Evolutionary conservation across 1,284 basidiomycete species (phyloP).

Genomic region (Entoloma clypeatum): DNA sequence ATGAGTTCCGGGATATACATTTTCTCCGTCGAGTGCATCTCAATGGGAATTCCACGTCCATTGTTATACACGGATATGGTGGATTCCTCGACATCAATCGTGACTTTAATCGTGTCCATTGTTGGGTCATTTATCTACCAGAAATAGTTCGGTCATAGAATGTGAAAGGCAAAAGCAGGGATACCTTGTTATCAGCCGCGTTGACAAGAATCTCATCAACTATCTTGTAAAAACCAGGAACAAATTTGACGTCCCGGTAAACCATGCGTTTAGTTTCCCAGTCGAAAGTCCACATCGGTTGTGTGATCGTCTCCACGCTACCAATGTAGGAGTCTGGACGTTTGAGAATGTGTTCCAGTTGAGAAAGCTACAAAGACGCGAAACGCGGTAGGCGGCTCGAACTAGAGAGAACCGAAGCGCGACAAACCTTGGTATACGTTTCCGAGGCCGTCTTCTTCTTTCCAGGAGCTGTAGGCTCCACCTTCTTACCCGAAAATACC

Average conservation of each 20-base stretch:
- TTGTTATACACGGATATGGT: conserved; percentile 95
- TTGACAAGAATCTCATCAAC: conserved; percentile 99
- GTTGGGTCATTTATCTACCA: conserved; percentile 79
- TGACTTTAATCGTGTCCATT: conserved; percentile 90
- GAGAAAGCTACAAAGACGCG: conserved; percentile 66
- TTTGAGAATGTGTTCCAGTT: conserved; percentile 95
- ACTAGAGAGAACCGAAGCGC: conserved; percentile 1
- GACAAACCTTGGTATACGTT: conserved; percentile 83
- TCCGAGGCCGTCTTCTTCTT: conserved; percentile 89
- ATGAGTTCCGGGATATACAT: conserved; percentile 98
- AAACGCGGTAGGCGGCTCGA: conserved; percentile 8
- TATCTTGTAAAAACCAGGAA: conserved; percentile 99
- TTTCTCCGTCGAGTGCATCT: conserved; percentile 91
- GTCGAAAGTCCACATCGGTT: conserved; percentile 91
- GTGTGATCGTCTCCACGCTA: conserved; percentile 82
- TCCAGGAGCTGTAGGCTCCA: conserved; percentile 19
- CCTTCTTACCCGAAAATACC: conserved; percentile 31
- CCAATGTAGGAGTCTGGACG: conserved; percentile 99
- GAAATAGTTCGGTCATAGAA: conserved; percentile 1
- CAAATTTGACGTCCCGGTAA: conserved; percentile 81
- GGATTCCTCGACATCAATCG: conserved; percentile 80
- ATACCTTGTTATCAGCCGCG: conserved; percentile 97
- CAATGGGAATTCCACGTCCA: conserved; percentile 94
- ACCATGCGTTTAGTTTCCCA: conserved; percentile 77
- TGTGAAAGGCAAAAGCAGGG: not conserved